Base-by-base conservation (phyloP, 331 rosid species). In the Spiraea crenata region DNA sequence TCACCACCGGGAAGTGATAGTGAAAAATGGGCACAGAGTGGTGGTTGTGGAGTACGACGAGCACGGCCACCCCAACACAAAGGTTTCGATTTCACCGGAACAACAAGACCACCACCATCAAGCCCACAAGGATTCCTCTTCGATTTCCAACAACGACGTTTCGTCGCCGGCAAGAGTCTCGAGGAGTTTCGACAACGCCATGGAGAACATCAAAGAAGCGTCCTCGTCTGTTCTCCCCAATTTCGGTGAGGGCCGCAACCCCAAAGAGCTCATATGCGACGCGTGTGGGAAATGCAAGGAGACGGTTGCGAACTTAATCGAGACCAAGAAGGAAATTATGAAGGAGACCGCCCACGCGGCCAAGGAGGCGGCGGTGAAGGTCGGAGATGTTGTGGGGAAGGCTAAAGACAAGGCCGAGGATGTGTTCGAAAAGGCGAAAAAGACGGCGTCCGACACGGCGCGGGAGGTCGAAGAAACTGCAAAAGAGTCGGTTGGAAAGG, bases 251-350 rank as follows among this genome's bases (percentile, higher is more conserved):
- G 60, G 42, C 7, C 60, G 65, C 2, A 44, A 69, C 7, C 73
- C 89, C 0, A 81, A 54, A 47, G 96, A 88, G 57, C 80, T 84
- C 51, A 74, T 90, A 4, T 84, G 96, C 47, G 98, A 90, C 5
- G 85, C 88, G 2, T 86, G 75, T 4, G 95, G 91, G 1, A 89
- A 74, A 71, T 87, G 96, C 80, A 90, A 85, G 77, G 85, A 88
- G 44, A 78, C 57, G 64, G 80, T 88, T 2, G 75, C 84, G 0
- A 67, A 41, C 1, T 92, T 75, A 0, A 76, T 87, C 82, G 93
- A 61, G 57, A 84, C 64, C 62, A 78, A 89, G 3, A 85, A 79
- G 55, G 86, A 73, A 0, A 74, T 7, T 64, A 57, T 80, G 59
- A 58, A 66, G 17, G 85, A 20, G 13, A 31, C 58, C 3, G 74